Conservation (phyloP, 441 rosid genomes). For the Corymbia citriodora region DNA sequence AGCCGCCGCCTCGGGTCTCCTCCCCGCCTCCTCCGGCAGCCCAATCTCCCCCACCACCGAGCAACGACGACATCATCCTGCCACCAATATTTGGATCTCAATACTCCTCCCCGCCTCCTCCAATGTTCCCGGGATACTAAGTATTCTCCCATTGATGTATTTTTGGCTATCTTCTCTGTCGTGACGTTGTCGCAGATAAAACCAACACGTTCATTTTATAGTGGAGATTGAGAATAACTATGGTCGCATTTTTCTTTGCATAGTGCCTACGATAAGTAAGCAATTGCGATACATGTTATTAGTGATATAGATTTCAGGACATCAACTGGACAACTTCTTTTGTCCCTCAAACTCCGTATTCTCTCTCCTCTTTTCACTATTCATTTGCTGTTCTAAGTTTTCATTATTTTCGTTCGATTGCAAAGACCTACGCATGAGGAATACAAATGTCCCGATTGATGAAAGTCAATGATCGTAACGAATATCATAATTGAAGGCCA, state of each 20-base stretch:
- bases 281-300: not conserved
- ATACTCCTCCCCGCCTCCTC: constrained; percentile 62
- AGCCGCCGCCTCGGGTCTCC: not conserved
- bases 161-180: not conserved
- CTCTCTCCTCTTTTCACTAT: no score
- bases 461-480: fast-evolving
- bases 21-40: constrained; percentile 1
- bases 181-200: constrained; percentile 4
- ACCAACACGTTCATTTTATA: not conserved
- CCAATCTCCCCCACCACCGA: constrained; percentile 5
- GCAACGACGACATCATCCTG: constrained; percentile 5
- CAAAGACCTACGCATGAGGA: fast-evolving
- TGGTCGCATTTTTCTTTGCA: not conserved
- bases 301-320: not conserved
- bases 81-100: constrained; percentile 42
- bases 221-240: not conserved
- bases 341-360: not conserved
- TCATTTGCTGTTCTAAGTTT: fast-evolving
- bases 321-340: not conserved
- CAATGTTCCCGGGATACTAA: constrained; percentile 68
- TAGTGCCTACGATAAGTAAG: not conserved
- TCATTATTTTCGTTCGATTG: not conserved
- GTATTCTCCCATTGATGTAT: not conserved
- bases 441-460: not conserved
- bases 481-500: not conserved